Evolutionary conservation across 1,284 basidiomycete genomes (phyloP).

Genomic region (Cronartium quercuum): DNA sequence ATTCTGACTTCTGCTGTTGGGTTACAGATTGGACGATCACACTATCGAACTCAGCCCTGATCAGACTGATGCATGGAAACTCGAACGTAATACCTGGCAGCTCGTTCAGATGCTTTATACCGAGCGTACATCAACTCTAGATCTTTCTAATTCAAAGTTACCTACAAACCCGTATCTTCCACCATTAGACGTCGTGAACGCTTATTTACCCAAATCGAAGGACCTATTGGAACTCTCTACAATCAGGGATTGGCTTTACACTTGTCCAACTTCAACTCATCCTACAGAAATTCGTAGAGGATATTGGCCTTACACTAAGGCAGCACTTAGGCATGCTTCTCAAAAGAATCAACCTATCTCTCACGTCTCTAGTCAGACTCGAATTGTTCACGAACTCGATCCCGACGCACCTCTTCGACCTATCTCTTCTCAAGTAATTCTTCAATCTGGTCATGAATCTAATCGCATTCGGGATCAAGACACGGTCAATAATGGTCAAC

Average conservation of each 20-base stretch:
- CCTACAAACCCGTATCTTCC: conserved; percentile 49
- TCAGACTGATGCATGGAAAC: conserved; percentile 55
- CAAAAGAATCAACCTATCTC: conserved; percentile 53
- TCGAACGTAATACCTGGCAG: conserved; percentile 75
- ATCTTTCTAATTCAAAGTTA: not conserved
- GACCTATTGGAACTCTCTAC: conserved; percentile 61
- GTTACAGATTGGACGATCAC: conserved; percentile 21
- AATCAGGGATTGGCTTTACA: conserved; percentile 74
- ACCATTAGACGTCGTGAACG: conserved; percentile 63
- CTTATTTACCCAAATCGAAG: conserved; percentile 60
- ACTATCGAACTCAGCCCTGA: conserved; percentile 9
- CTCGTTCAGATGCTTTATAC: conserved; percentile 62
- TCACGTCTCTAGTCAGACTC: conserved; percentile 51
- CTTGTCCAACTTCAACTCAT: conserved; percentile 58
- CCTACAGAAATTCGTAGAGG: conserved; percentile 65
- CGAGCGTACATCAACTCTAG: conserved; percentile 32
- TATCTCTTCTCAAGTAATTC: conserved; percentile 59
- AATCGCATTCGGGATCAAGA: conserved; percentile 16
- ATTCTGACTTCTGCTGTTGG: not conserved
- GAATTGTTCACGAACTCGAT: conserved; percentile 62
- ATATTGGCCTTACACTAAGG: conserved; percentile 76
- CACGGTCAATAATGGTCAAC: not conserved
- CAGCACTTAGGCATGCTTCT: conserved; percentile 61
- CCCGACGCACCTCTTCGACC: conserved; percentile 60
- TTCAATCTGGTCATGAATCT: conserved; percentile 60